phyloP scores from a whole-genome alignment of 352 stramenopile species.

The Albugo candida region DNA sequence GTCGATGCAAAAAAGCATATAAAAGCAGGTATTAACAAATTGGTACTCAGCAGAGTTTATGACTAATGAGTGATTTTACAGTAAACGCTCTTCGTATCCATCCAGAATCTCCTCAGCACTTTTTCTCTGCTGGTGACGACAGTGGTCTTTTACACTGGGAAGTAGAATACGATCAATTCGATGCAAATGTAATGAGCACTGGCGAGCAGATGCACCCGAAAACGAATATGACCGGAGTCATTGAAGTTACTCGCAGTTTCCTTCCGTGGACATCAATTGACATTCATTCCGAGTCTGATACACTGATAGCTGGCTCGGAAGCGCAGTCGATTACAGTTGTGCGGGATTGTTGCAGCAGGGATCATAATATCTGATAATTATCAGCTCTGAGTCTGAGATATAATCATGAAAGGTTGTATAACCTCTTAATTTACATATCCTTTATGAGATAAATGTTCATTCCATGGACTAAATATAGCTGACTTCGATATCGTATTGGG shows the following conservation, averaged over 20 bases:
- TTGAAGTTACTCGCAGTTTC: conserved; percentile 6
- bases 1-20: conserved; percentile 3
- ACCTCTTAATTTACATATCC: too few species aligned
- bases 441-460: too few species aligned
- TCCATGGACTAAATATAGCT: too few species aligned
- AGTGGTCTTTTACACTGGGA: conserved; percentile 44
- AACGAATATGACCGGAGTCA: background rate
- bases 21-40: background rate
- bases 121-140: conserved; percentile 50
- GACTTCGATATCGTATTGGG: too few species aligned
- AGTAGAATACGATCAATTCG: conserved; percentile 29
- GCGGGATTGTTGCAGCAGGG: conserved; percentile 21
- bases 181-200: conserved; percentile 13
- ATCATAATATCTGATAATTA: too few species aligned
- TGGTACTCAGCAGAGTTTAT: background rate
- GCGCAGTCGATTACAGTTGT: conserved; percentile 53
- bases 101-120: conserved; percentile 26
- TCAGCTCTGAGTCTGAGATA: too few species aligned
- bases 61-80: conserved; percentile 1
- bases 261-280: conserved; percentile 46
- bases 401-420: too few species aligned
- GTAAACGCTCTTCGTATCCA: conserved; percentile 55
- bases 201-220: background rate
- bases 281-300: conserved; percentile 52
- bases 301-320: conserved; percentile 49